Evolutionary conservation across 2,329 filamentous ascomycete species (phyloP), one percentile per base, ranked within the genome.

Genomic region (Mycogone perniciosa): DNA sequence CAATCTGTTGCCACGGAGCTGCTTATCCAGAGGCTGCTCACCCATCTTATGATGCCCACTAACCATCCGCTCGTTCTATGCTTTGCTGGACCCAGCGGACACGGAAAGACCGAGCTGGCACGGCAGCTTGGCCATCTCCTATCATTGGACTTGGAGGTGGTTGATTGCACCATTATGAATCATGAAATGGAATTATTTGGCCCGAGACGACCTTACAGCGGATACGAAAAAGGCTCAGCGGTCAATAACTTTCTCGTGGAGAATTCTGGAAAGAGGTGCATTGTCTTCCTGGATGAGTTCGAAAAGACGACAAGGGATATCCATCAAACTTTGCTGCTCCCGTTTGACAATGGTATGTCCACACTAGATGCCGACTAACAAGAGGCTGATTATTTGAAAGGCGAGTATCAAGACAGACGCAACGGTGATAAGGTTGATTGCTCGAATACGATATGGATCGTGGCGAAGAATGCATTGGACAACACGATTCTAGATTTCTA

Each of bases 201-300:
- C 0, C 64, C 71, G 0, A 55, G 63, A 2, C 47, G 56, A 4
- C 66, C 68, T 0, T 75, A 67, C 34, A 11, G 53, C 0, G 65
- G 66, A 0, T 59, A 52, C 5, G 62, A 69, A n/a, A 38, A 61
- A 1, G 74, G 75, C 0, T 67, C 69, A 1, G 62, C 62, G 1
- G 54, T 77, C 11, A 78, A 77, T 55, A 77, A 76, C 54, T 77
- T 76, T 55, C 62, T 78, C 0, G 65, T 65, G 0, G 50, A 54
- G 2, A 64, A 73, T 27, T 56, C 55, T 5, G 69, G 67, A 2
- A 33, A 66, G 44, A 58, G 63, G 13, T 65, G 64, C 34, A 67
- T 79, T 7, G 70, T 79, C 0, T 77, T 76, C 51, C 55, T 79
- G 10, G 75, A 79, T 46, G 75, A 79, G 46, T 76, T 78, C 41